Evolutionary conservation across 192 early-diverging fungal genomes (phyloP).

Genomic region (Backusella tarrabulga): DNA sequence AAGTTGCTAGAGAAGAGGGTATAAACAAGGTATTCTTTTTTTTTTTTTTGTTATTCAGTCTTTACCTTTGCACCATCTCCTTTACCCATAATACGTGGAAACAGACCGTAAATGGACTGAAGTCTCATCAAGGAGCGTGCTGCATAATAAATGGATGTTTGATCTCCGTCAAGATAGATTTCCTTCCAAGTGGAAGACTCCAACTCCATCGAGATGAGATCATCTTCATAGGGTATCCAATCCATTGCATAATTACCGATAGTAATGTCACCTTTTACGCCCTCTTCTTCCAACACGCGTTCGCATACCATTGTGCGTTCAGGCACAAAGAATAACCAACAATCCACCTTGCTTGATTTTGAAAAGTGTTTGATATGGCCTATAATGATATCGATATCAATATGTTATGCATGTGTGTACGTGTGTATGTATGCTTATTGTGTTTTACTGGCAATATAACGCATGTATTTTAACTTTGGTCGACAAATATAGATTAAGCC

Average conservation of each 20-base stretch:
- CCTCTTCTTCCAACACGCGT: constrained; percentile 91
- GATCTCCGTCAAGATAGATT: constrained; percentile 81
- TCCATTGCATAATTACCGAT: constrained; percentile 91
- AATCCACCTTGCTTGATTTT: constrained; percentile 38
- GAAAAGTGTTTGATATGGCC: constrained; percentile 33
- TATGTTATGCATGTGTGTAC: constrained; percentile 18
- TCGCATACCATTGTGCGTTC: constrained; percentile 88
- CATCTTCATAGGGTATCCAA: constrained; percentile 86
- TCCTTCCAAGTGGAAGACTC: constrained; percentile 76
- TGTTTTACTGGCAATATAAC: constrained; percentile 70
- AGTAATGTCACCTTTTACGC: constrained; percentile 83
- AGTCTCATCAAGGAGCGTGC: constrained; percentile 87
- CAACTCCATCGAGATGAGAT: constrained; percentile 88
- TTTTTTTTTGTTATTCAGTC: too few relatives aligned
- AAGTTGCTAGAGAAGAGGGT: constrained; percentile 48
- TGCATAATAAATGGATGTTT: constrained; percentile 66
- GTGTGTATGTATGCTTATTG: constrained; percentile 22
- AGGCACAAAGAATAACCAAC: constrained; percentile 86
- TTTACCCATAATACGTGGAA: constrained; percentile 90
- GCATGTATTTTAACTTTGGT: constrained; percentile 79
- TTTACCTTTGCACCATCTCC: constrained; percentile 76
- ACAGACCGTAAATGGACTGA: constrained; percentile 83
- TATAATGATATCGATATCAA: background rate
- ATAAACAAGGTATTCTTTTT: too few relatives aligned
- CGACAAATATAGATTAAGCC: constrained; percentile 84